Percentiles rank a stretch among this genome's conserved stretches.
These are phyloP conservation scores for Pleurotus cornucopiae DNA, from an alignment of 768 basidiomycete genomes.

Conservation along the genomic window DNA sequence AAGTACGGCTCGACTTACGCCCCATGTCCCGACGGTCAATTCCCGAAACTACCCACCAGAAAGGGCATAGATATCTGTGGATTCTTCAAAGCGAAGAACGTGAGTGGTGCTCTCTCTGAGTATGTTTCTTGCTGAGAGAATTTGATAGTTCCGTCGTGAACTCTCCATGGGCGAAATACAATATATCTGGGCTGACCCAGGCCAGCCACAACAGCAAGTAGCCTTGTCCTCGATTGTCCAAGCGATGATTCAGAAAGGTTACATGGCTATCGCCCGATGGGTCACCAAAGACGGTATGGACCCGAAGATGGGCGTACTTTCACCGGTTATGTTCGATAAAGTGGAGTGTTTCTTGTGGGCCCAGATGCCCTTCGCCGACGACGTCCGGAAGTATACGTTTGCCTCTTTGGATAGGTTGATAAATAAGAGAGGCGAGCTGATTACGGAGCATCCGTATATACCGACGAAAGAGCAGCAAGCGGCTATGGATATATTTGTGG, in stretches of 20 bases:
- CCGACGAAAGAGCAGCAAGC: conserved; percentile 74
- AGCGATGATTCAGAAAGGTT: conserved; percentile 65
- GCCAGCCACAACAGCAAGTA: conserved; percentile 66
- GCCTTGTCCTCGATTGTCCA: conserved; percentile 84
- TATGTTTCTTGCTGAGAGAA: neutral
- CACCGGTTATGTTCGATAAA: conserved; percentile 56
- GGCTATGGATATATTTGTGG: conserved; percentile 86
- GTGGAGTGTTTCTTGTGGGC: conserved; percentile 84
- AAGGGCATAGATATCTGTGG: conserved; percentile 87
- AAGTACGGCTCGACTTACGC: conserved; percentile 89
- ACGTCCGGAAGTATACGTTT: conserved; percentile 84
- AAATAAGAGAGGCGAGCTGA: conserved; percentile 67
- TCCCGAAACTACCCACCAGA: conserved; percentile 64
- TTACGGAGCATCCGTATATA: conserved; percentile 77
- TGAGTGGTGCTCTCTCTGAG: conserved; percentile 24
- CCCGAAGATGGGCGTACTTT: conserved; percentile 81
- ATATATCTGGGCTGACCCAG: conserved; percentile 78
- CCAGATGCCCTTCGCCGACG: conserved; percentile 95
- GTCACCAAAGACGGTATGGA: conserved; percentile 69
- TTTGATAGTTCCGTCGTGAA: conserved; percentile 73
- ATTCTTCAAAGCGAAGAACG: conserved; percentile 71
- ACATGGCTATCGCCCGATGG: conserved; percentile 81
- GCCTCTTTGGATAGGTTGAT: conserved; percentile 71
- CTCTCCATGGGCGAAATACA: conserved; percentile 79
- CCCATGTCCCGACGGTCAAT: conserved; percentile 83